Evolutionary conservation across 352 stramenopile genomes (phyloP), one percentile per base, ranked within the genome.

Genomic region (Globisporangium lucens): DNA sequence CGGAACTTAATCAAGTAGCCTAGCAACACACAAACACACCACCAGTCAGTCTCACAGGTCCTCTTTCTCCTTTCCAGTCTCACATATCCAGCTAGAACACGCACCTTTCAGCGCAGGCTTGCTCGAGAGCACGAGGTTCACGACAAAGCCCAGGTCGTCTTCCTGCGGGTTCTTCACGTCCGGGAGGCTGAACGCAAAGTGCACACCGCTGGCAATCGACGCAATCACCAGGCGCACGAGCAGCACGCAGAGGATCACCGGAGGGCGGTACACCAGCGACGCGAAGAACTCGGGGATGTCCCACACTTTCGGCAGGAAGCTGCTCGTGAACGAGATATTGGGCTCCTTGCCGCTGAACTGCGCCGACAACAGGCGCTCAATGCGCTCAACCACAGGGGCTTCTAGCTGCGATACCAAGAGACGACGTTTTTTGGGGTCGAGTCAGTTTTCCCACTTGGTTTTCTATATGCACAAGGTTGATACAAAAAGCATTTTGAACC

Each of bases 141-240:
- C 67, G 61, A 93, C 41, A 46, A 93, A 89, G 15, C 84, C 84
- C 29, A 93, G 59, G 52, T 90, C 78, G 56, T 83, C 76, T 57
- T 93, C 84, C 52, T 89, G 77, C 20, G 84, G 79, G 38, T 65
- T 86, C 62, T 88, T 85, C 20, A 90, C 79, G 27, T 90, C 78
- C 1, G 84, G 84, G 22, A 93, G 70, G 49, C 79, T 67, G 57
- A 90, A 53, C 20, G 70, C 68, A 29, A 67, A 68, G 65, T 89
- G 79, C 49, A 88, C 5, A 0, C 58, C 56, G n/a, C 72, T 78
- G 0, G 70, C 75, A 5, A 85, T 27, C 6, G 76, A 63, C 2
- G 78, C 72, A 36, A 94, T 67, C 20, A 90, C 9, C 30, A 94
- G 49, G 47, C 83, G 78, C 63, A 89, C 71, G 5, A 89, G 33